These are phyloP conservation scores for Nicotiana knightiana DNA, from an alignment of 257 asterid species.

Conservation along the genomic window DNA sequence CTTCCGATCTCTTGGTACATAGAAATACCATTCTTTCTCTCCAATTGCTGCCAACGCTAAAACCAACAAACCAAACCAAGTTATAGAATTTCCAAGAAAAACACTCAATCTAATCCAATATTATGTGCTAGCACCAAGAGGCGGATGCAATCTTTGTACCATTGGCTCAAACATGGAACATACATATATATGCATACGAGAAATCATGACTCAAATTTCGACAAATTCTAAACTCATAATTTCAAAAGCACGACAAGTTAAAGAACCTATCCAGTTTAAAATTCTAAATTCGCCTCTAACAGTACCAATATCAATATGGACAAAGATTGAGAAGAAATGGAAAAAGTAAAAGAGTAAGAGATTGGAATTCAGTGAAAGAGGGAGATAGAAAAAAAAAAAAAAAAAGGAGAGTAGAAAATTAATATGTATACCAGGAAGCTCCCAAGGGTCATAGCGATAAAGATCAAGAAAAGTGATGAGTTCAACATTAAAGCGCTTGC, in stretches of 20 bases:
- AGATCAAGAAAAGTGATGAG: constrained; percentile 93
- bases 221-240: not conserved
- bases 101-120: not conserved
- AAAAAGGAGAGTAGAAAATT: not conserved
- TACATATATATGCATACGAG: not conserved
- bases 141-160: not conserved
- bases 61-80: not conserved
- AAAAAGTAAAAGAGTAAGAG: too few species aligned
- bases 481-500: constrained; percentile 92
- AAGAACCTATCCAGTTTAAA: not conserved
- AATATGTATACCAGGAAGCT: constrained; percentile 61
- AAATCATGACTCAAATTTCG: not conserved
- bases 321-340: not conserved
- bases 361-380: too few species aligned
- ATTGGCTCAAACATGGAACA: not conserved
- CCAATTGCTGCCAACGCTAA: constrained; percentile 94
- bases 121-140: not conserved
- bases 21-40: constrained; percentile 97
- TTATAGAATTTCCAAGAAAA: not conserved
- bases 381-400: not conserved
- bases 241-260: not conserved
- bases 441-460: constrained; percentile 99
- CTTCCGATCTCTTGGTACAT: constrained; percentile 90
- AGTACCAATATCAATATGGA: not conserved
- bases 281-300: not conserved